phyloP scores from a whole-genome alignment of 805 yeast genomes.

The Peterozyma toletana region DNA sequence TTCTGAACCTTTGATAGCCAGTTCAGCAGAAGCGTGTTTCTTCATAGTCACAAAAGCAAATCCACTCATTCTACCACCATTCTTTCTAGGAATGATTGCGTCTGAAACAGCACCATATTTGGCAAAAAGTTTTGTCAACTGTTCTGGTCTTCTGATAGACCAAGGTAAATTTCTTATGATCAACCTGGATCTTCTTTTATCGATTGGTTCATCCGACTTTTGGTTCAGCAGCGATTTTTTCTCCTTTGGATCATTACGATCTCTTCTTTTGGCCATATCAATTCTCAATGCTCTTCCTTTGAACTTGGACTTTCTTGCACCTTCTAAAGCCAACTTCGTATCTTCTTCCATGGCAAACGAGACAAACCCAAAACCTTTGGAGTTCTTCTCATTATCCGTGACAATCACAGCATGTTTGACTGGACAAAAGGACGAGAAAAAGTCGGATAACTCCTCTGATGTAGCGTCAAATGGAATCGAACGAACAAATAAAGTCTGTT shows the following conservation, averaged over 20 bases:
- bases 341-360: constrained; percentile 84
- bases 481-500: constrained; percentile 76
- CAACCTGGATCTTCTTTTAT: constrained; percentile 77
- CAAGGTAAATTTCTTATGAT: constrained; percentile 93
- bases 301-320: constrained; percentile 60
- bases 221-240: constrained; percentile 2
- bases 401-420: constrained; percentile 94
- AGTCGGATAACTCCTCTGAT: constrained; percentile 73
- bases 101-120: constrained; percentile 84
- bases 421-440: constrained; percentile 88
- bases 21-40: constrained; percentile 66
- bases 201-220: constrained; percentile 32
- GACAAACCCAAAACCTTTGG: constrained; percentile 95
- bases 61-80: constrained; percentile 86
- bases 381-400: constrained; percentile 63
- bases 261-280: constrained; percentile 90
- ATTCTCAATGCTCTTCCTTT: constrained; percentile 62
- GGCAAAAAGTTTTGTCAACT: constrained; percentile 60
- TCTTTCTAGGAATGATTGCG: constrained; percentile 81
- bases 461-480: constrained; percentile 77
- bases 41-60: constrained; percentile 93
- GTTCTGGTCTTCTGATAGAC: constrained; percentile 79
- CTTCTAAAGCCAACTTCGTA: constrained; percentile 64
- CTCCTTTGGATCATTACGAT: constrained; percentile 41
- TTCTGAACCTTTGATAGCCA: constrained; percentile 67